phyloP scores from a whole-genome alignment of 257 asterid genomes.

The Rauvolfia tetraphylla region DNA sequence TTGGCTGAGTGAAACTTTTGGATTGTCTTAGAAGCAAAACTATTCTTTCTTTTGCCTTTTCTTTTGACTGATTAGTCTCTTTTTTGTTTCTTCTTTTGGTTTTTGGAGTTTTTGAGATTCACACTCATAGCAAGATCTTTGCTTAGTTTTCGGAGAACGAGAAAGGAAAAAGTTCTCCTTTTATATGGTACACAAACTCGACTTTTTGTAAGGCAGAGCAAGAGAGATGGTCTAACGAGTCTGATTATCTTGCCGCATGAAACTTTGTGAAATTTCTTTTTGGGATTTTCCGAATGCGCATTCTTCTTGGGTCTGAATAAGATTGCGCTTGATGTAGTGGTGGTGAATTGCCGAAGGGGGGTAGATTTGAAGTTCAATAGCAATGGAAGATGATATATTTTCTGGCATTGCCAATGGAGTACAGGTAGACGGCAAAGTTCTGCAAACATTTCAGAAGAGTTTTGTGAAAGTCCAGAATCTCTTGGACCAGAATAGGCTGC shows the following conservation, averaged over 20 bases:
- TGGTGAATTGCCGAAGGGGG: not conserved
- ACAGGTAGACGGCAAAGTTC: constrained; percentile 29
- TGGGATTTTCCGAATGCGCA: not conserved
- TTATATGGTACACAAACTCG: constrained; percentile 6
- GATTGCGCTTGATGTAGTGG: constrained; percentile 21
- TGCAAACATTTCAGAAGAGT: constrained; percentile 39
- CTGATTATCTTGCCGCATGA: not conserved
- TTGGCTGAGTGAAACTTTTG: not conserved
- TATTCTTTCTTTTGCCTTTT: constrained; percentile 1
- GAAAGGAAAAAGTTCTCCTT: not conserved
- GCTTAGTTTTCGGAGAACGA: constrained; percentile 20
- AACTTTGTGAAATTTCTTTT: constrained; percentile 1
- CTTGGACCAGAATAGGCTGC: constrained; percentile 41
- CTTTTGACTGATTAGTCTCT: not conserved
- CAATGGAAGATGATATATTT: constrained; percentile 39
- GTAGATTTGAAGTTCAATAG: constrained; percentile 3
- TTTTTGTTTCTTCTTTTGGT: not conserved
- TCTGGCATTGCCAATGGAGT: constrained; percentile 24
- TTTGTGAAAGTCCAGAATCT: constrained; percentile 39
- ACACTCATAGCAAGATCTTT: constrained; percentile 9
- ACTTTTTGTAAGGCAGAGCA: constrained; percentile 5
- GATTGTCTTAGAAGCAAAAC: not conserved
- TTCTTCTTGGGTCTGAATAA: constrained; percentile 3
- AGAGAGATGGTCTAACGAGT: not conserved
- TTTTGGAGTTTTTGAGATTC: constrained; percentile 3